Base-by-base conservation (phyloP, 176 grass and related monocot species). In the Eremochloa ophiuroides region DNA sequence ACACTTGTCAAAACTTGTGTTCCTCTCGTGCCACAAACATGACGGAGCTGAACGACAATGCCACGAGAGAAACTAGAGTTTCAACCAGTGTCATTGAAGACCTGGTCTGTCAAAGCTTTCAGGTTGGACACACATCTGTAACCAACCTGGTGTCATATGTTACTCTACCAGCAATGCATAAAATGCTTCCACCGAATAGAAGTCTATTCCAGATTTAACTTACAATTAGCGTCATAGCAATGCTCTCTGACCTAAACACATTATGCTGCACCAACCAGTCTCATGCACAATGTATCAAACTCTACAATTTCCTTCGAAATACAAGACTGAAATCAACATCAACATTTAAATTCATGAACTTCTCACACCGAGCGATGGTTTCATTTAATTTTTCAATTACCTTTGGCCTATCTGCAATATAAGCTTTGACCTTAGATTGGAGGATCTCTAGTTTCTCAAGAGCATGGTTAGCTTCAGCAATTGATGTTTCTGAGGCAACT, bases 371-470 rank as follows among this genome's bases (percentile, higher is more conserved):
- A 14, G 63, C 48, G 58, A 87, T 13, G 10, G 75, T 82, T 42
- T 71, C 48, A 11, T 81, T 81, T 14, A 86, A 29, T 70, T 56
- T 60, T 33, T 87, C 26, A 61, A 89, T 17, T 9, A 85, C 14
- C 9, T 58, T 75, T 0, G 89, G 89, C 68, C 86, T 47, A 11
- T 72, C 64, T 14, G 60, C 29, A 69, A 81, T 73, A 34, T 78
- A 85, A 17, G 65, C 78, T 38, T 90, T 40, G 0, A 10, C 23
- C 42, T 84, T 89, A 2, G 51, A 56, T 62, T 68, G 72, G 27
- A 94, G 56, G 27, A 60, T 28, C n/a, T 78, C 64, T 2, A 91
- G 17, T 16, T 89, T 91, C 53, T 89, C 44, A 33, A 59, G 33
- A 22, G 12, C 63, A 10, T 22, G 7, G 0, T 86, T 65, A 18